Percentiles rank a stretch among this genome's conserved stretches.
These are phyloP conservation scores for Diplogelasinospora grovesii DNA, from an alignment of 495 filamentous ascomycete species.

Conservation along the genomic window DNA sequence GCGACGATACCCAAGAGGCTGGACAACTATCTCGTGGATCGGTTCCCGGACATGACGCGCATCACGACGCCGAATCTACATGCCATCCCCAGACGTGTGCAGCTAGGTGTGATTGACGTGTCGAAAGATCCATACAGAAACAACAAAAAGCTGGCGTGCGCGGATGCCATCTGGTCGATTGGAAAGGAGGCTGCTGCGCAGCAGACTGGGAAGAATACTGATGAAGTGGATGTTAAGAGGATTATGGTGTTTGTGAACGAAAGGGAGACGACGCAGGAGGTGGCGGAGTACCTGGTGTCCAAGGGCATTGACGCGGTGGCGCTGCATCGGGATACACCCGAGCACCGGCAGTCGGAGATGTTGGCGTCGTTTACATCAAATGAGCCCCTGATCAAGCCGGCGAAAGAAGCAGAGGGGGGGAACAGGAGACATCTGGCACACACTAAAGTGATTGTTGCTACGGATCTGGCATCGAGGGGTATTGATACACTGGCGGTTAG, in stretches of 20 bases:
- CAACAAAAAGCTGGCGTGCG: conserved; percentile 86
- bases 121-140: conserved; percentile 83
- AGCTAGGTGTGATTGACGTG: conserved; percentile 87
- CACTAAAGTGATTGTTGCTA: conserved; percentile 87
- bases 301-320: conserved; percentile 86
- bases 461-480: conserved; percentile 84
- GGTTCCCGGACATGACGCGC: conserved; percentile 74
- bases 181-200: conserved; percentile 64
- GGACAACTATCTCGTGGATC: conserved; percentile 70
- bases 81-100: conserved; percentile 88
- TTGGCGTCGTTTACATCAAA: conserved; percentile 66
- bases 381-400: conserved; percentile 35
- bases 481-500: conserved; percentile 92
- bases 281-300: conserved; percentile 68
- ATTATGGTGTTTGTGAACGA: conserved; percentile 98
- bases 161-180: conserved; percentile 89
- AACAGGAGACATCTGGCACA: conserved; percentile 42
- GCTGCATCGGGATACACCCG: conserved; percentile 71
- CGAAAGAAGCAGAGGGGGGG: conserved; percentile 17
- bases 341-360: conserved; percentile 64
- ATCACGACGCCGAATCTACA: conserved; percentile 93
- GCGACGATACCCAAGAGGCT: conserved; percentile 89
- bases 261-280: conserved; percentile 75
- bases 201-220: conserved; percentile 34
- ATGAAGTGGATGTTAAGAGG: conserved; percentile 60